These are phyloP conservation scores for Lasiodiplodia citricola DNA, from an alignment of 2,329 filamentous ascomycete species.

Conservation along the genomic window DNA sequence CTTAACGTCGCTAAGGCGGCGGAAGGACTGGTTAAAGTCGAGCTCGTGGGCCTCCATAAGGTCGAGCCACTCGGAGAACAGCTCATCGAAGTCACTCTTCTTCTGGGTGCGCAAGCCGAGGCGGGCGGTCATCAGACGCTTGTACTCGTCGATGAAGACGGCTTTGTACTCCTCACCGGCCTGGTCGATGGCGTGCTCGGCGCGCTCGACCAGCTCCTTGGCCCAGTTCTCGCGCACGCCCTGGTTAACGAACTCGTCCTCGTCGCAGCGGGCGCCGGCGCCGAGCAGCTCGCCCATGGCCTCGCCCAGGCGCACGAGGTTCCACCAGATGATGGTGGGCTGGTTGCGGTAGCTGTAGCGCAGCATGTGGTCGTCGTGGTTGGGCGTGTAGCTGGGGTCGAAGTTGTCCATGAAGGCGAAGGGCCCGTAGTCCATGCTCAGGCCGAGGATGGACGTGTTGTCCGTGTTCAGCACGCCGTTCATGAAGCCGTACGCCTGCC, in stretches of 20 bases:
- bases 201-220: conserved; percentile 73
- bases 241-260: conserved; percentile 70
- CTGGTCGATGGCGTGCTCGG: conserved; percentile 81
- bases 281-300: conserved; percentile 87
- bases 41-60: conserved; percentile 80
- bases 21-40: conserved; percentile 95
- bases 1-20: conserved; percentile 71
- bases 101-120: conserved; percentile 75
- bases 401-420: conserved; percentile 99
- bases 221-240: conserved; percentile 75
- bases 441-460: conserved; percentile 88
- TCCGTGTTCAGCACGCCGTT: conserved; percentile 98
- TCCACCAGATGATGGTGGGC: conserved; percentile 98
- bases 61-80: conserved; percentile 85
- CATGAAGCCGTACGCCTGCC: conserved; percentile 99
- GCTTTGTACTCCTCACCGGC: conserved; percentile 86
- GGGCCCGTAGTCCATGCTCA: conserved; percentile 93
- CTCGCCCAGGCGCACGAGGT: conserved; percentile 89
- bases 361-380: conserved; percentile 88
- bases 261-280: conserved; percentile 73
- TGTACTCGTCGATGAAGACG: conserved; percentile 89
- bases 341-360: conserved; percentile 94
- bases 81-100: conserved; percentile 75
- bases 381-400: conserved; percentile 91
- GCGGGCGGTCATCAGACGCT: conserved; percentile 77